Evolutionary conservation across 177 flowering plant genomes (phyloP).

Genomic region (Tripterygium wilfordii): DNA sequence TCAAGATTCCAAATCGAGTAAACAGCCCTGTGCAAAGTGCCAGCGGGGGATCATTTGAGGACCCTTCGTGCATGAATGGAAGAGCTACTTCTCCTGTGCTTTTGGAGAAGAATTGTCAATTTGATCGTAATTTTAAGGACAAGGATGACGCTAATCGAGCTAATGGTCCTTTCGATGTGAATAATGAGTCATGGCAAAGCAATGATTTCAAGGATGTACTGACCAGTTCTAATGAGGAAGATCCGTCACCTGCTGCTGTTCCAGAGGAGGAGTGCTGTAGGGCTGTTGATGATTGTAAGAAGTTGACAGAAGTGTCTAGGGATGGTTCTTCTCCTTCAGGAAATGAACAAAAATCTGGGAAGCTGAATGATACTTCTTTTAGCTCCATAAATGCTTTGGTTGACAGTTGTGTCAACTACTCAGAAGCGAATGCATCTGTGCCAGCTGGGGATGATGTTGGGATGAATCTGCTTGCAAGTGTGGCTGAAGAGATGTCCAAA

Average conservation of each 20-base stretch:
- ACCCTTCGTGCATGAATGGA: slow-evolving; percentile 39
- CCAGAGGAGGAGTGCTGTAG: slow-evolving; percentile 30
- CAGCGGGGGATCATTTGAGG: slow-evolving; percentile 49
- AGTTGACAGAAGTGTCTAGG: slow-evolving; percentile 27
- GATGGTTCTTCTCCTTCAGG: slow-evolving; percentile 33
- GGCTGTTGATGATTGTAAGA: slow-evolving; percentile 26
- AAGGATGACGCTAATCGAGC: slow-evolving; percentile 35
- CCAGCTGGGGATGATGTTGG: slow-evolving; percentile 75
- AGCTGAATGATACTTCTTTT: slow-evolving; percentile 41
- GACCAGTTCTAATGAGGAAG: slow-evolving; percentile 44
- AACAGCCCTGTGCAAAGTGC: slow-evolving; percentile 67
- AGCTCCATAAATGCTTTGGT: slow-evolving; percentile 77
- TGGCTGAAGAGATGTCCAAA: slow-evolving; percentile 79
- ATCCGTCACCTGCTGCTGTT: slow-evolving; percentile 37
- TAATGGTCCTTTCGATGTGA: slow-evolving; percentile 29
- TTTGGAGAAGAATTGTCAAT: slow-evolving; percentile 53
- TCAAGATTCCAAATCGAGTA: slow-evolving; percentile 66
- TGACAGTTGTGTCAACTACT: slow-evolving; percentile 72
- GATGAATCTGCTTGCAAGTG: slow-evolving; percentile 94
- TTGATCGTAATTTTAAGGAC: slow-evolving; percentile 38
- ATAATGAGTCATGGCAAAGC: slow-evolving; percentile 58
- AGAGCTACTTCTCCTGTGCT: slow-evolving; percentile 60
- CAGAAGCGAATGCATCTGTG: slow-evolving; percentile 44
- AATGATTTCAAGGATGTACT: slow-evolving; percentile 53
- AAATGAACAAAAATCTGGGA: slow-evolving; percentile 26